Base-by-base conservation (phyloP, 768 basidiomycete genomes). In the Macrolepiota dolichaula region DNA sequence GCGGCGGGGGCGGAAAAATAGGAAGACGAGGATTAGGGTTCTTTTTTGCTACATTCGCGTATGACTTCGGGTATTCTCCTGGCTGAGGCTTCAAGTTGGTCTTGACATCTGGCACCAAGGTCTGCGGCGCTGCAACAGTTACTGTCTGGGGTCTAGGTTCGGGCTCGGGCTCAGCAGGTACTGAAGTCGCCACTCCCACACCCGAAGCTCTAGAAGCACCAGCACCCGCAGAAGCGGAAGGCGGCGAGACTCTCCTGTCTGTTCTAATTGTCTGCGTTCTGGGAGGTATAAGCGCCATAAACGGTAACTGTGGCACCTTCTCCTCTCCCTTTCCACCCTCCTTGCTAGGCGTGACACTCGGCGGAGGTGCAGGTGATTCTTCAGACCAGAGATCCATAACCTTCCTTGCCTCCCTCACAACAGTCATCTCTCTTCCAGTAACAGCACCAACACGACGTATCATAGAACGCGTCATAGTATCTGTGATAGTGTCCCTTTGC, bases 351-450 rank as follows among this genome's bases (percentile, higher is more conserved):
- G 1, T 7, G 19, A 7, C 42, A 44, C n/a, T 22, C 1, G 42
- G 15, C 1, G 42, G 6, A 7, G 42, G 0, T 44, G 42, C 53
- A 29, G 46, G 53, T 36, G 46, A 64, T 63, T n/a, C 46, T 55
- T 61, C 62, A 15, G 75, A 71, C 78, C 79, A 79, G 4, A 79
- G 66, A 56, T 78, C 76, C 35, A 76, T 71, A 29, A 80, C 71
- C 49, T 68, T 70, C 64, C 65, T 71, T 1, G 77, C 75, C 42
- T 79, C 77, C 55, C 73, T 73, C 0, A 72, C 71, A 2, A 76
- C 72, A 12, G 74, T 73, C 24, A 69, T 61, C 29, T 73, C 70
- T 51, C 64, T 69, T 4, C 68, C 64, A 36, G 68, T 64, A 49
- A 12, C 47, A 24, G 3, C 64, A 38, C 65, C 47, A 51, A 51